Evolutionary conservation across 768 basidiomycete genomes (phyloP).

Genomic region (Baorangia bicolor): DNA sequence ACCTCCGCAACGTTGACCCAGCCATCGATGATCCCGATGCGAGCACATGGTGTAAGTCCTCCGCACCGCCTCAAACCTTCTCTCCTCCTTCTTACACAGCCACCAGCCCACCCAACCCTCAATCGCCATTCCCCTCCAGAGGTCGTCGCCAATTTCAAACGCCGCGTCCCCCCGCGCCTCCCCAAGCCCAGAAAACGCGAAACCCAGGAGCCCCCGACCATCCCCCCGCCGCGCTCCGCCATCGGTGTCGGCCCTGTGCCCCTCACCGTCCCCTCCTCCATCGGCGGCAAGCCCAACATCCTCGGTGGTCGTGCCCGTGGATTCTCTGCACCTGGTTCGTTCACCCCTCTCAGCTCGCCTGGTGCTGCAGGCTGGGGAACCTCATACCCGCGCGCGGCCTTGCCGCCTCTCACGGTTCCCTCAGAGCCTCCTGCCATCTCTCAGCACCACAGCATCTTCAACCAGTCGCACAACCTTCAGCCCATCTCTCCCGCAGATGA

Average conservation of each 20-base stretch:
- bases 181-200: constrained; percentile 87
- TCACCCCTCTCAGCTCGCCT: constrained; percentile 65
- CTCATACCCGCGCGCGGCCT: constrained; percentile 57
- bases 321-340: constrained; percentile 82
- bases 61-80: constrained; percentile 15
- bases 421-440: constrained; percentile 66
- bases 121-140: constrained; percentile 88
- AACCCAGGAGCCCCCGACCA: constrained; percentile 59
- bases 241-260: constrained; percentile 68
- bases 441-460: constrained; percentile 57
- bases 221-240: constrained; percentile 76
- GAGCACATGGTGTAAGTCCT: constrained; percentile 89
- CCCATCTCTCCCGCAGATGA: constrained; percentile 72
- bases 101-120: constrained; percentile 83
- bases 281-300: constrained; percentile 34
- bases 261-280: constrained; percentile 52
- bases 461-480: constrained; percentile 57
- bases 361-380: constrained; percentile 58
- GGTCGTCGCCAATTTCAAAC: constrained; percentile 92
- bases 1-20: constrained; percentile 91
- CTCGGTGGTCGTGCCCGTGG: constrained; percentile 66
- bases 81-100: constrained; percentile 24
- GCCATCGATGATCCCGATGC: constrained; percentile 95
- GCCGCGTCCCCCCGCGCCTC: constrained; percentile 89
- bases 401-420: constrained; percentile 83